These are phyloP conservation scores for Gracilaria caudata DNA, from an alignment of 23 red algal genomes.

Conservation along the genomic window DNA sequence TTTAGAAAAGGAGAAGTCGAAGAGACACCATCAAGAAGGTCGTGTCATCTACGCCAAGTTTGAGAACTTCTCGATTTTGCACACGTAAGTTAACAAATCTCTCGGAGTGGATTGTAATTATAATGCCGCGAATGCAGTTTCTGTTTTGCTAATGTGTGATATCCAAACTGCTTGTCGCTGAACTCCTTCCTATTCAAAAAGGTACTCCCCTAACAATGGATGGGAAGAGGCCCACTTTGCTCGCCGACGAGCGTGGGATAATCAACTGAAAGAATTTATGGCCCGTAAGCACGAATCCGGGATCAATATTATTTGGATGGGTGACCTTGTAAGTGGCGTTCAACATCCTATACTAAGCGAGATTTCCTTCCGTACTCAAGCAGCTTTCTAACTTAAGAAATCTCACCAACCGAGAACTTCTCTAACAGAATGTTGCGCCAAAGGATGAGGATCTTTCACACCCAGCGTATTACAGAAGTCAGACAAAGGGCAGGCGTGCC, in stretches of 20 bases:
- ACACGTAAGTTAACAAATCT: constrained; percentile 44
- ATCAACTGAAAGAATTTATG: constrained; percentile 41
- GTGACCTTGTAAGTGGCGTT: constrained; percentile 53
- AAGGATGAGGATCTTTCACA: constrained; percentile 55
- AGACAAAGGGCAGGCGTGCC: not conserved
- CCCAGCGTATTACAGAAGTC: constrained; percentile 40
- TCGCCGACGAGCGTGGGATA: constrained; percentile 50
- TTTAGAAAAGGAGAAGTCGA: constrained; percentile 4
- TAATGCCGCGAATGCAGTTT: not conserved
- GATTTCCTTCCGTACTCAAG: not conserved
- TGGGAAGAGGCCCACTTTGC: constrained; percentile 45
- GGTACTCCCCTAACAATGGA: constrained; percentile 64
- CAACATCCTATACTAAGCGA: not conserved
- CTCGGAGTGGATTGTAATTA: not conserved
- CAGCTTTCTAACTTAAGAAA: not conserved
- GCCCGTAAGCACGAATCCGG: constrained; percentile 31
- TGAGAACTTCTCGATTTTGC: constrained; percentile 48
- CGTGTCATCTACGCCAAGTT: constrained; percentile 63
- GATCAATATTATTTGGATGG: constrained; percentile 57
- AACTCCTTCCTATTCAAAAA: not conserved
- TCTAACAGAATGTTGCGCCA: constrained; percentile 60
- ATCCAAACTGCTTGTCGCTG: not conserved
- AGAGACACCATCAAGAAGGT: constrained; percentile 42
- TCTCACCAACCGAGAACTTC: not conserved
- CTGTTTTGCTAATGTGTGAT: not conserved